Evolutionary conservation across 2,329 filamentous ascomycete species (phyloP).

Genomic region (Clarireedia monteithiana): DNA sequence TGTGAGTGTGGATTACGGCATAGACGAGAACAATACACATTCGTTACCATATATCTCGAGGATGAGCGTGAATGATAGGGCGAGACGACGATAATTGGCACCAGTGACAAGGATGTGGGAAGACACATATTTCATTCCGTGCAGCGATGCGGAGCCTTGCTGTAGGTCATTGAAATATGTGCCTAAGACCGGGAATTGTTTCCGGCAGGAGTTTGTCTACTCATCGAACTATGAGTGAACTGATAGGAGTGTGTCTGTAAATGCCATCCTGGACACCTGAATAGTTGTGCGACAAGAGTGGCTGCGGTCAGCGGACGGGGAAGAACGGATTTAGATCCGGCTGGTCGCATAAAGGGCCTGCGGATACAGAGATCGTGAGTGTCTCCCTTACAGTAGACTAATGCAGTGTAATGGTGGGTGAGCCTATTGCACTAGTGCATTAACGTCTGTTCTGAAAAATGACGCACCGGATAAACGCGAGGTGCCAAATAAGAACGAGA

Average conservation of each 20-base stretch:
- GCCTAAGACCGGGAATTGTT: not conserved
- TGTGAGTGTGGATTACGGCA: too few relatives aligned
- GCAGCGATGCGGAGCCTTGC: not conserved
- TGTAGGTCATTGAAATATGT: not conserved
- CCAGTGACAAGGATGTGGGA: not conserved
- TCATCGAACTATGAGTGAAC: too few relatives aligned
- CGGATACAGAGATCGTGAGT: not conserved
- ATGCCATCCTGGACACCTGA: not conserved
- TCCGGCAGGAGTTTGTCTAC: not conserved
- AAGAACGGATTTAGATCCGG: not conserved
- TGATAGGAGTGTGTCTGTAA: not conserved
- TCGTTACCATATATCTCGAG: too few relatives aligned
- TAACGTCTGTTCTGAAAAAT: not conserved
- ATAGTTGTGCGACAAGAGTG: not conserved
- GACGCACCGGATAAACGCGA: not conserved
- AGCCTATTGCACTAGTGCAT: not conserved
- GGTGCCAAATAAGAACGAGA: not conserved
- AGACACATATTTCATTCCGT: not conserved
- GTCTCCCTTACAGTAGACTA: not conserved
- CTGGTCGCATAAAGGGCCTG: not conserved
- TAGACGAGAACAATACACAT: too few relatives aligned
- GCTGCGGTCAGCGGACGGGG: not conserved
- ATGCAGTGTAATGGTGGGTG: slow-evolving; percentile 5
- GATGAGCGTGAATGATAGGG: too few relatives aligned
- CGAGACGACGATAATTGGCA: not conserved